A percentile compares a stretch with the other conserved stretches of the same genome.
Evolutionary conservation across 2,329 filamentous ascomycete genomes (phyloP).

Genomic region (Diaporthe nobilis): DNA sequence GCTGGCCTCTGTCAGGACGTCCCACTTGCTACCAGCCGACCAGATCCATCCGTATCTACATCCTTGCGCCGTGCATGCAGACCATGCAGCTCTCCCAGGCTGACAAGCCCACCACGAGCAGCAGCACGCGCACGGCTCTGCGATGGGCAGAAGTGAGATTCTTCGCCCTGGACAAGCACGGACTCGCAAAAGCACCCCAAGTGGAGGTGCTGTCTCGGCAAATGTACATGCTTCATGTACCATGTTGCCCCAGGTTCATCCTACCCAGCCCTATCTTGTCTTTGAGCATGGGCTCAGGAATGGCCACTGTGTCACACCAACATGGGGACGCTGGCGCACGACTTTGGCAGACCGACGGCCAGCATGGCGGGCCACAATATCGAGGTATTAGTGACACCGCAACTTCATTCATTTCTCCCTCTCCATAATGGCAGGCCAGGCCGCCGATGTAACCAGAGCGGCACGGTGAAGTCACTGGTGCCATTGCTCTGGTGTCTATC

Average conservation of each 20-base stretch:
- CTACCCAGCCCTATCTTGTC: slow-evolving; percentile 20
- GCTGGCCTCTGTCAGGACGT: not conserved
- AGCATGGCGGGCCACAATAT: slow-evolving; percentile 22
- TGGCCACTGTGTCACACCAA: slow-evolving; percentile 32
- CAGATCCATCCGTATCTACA: not conserved
- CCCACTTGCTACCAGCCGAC: not conserved
- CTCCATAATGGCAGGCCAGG: slow-evolving; percentile 13
- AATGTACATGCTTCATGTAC: slow-evolving; percentile 12
- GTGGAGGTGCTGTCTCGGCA: slow-evolving; percentile 2
- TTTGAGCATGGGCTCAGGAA: slow-evolving; percentile 2
- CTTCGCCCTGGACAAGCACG: slow-evolving; percentile 1
- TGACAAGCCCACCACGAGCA: slow-evolving; percentile 16
- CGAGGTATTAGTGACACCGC: slow-evolving; percentile 28
- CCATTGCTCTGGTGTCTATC: slow-evolving; percentile 12
- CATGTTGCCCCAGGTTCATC: slow-evolving; percentile 4
- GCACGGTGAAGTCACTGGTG: slow-evolving; percentile 22
- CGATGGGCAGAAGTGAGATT: slow-evolving; percentile 3
- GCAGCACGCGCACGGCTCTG: slow-evolving; percentile 11
- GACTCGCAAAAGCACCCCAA: not conserved
- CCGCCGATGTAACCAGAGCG: slow-evolving; percentile 39
- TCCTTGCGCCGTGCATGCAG: not conserved
- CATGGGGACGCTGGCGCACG: slow-evolving; percentile 27
- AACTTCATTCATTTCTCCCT: not conserved
- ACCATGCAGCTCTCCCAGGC: not conserved
- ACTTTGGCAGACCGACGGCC: slow-evolving; percentile 15